Evolutionary conservation across 768 basidiomycete species (phyloP).

Genomic region (Xerocomellus intermedius): DNA sequence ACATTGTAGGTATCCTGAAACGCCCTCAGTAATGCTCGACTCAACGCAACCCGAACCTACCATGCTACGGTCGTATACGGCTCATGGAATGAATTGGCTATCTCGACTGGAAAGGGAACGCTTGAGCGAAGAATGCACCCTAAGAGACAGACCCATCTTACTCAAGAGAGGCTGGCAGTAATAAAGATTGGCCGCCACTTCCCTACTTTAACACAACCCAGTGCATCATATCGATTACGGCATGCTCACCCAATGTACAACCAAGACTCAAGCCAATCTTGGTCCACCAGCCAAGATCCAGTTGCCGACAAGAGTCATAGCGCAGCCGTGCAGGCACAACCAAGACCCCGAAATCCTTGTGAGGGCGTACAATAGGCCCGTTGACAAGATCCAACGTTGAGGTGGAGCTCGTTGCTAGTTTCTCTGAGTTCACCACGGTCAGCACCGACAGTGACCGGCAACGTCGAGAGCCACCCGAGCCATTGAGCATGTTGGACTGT

Average conservation of each 20-base stretch:
- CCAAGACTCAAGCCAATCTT: conserved; percentile 48
- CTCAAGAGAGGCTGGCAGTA: conserved; percentile 82
- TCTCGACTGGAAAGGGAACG: conserved; percentile 18
- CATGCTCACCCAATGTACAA: conserved; percentile 43
- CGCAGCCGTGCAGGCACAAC: conserved; percentile 44
- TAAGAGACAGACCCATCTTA: conserved; percentile 29
- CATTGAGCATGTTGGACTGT: conserved; percentile 12
- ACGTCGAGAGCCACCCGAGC: not conserved
- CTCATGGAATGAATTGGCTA: conserved; percentile 38
- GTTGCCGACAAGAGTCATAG: conserved; percentile 40
- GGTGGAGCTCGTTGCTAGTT: not conserved
- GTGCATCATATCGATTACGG: not conserved
- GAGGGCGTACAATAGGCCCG: not conserved
- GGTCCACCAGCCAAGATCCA: conserved; percentile 36
- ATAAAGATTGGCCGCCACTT: conserved; percentile 66
- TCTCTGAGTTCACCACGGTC: conserved; percentile 11
- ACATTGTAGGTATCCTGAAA: conserved; percentile 57
- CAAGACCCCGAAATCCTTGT: conserved; percentile 43
- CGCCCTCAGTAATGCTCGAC: not conserved
- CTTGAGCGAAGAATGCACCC: not conserved
- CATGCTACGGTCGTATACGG: conserved; percentile 36
- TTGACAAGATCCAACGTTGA: not conserved
- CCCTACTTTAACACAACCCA: not conserved
- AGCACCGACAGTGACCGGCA: conserved; percentile 18
- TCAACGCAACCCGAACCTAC: conserved; percentile 5